These are phyloP conservation scores for Ambispora gerdemannii DNA, from an alignment of 192 early-diverging fungal genomes.

Conservation along the genomic window DNA sequence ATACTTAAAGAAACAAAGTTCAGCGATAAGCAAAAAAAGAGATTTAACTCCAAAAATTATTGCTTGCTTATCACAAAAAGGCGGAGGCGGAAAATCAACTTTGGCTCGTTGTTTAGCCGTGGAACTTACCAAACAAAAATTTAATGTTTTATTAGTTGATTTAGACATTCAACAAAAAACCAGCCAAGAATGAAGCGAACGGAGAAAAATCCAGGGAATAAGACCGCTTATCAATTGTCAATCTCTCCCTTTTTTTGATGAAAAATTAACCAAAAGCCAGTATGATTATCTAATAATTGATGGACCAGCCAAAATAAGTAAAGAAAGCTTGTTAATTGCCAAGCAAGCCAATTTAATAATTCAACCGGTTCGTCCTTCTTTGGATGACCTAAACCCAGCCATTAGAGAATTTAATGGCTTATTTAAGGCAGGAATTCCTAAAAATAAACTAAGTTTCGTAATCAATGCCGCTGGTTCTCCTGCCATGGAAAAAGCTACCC, in stretches of 20 bases:
- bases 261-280: background rate
- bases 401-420: constrained; percentile 4
- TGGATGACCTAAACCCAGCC: constrained; percentile 11
- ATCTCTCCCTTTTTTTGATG: background rate
- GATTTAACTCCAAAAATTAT: constrained; percentile 5
- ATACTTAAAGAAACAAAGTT: no score
- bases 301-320: constrained; percentile 8
- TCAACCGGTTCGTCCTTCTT: constrained; percentile 3
- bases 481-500: background rate
- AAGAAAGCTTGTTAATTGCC: constrained; percentile 6
- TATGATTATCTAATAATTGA: constrained; percentile 14
- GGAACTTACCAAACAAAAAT: constrained; percentile 3
- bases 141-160: constrained; percentile 15
- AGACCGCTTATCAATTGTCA: constrained; percentile 6
- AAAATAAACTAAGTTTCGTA: constrained; percentile 3
- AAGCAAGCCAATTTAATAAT: constrained; percentile 15
- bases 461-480: constrained; percentile 3
- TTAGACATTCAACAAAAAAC: constrained; percentile 20
- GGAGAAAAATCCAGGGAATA: constrained; percentile 8
- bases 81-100: constrained; percentile 8
- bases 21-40: no score
- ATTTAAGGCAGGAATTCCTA: constrained; percentile 7
- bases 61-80: constrained; percentile 19
- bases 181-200: constrained; percentile 12
- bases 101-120: constrained; percentile 5